Evolutionary conservation across 805 yeast species (phyloP).

Genomic region (Blastobotrys americana): DNA sequence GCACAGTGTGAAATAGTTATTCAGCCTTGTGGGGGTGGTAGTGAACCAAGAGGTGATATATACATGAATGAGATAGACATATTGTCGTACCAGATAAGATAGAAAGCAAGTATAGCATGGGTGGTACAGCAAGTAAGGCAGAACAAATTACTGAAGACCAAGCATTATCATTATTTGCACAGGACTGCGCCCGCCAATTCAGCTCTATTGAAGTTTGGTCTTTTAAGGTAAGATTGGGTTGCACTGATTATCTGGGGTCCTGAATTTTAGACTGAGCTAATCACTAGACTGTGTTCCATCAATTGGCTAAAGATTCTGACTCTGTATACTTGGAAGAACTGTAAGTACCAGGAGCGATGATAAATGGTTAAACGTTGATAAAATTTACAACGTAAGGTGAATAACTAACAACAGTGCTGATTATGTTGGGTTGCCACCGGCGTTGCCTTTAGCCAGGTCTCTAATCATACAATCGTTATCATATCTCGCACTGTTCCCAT

Average conservation of each 20-base stretch:
- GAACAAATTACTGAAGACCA: conserved; percentile 20
- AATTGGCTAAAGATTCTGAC: conserved; percentile 17
- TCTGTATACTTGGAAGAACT: conserved; percentile 10
- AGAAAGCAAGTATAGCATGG: too few species aligned
- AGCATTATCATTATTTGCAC: conserved; percentile 26
- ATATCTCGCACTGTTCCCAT: conserved; percentile 45
- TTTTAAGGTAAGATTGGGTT: conserved; percentile 22
- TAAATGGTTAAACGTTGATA: conserved; percentile 22
- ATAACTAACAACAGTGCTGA: background rate
- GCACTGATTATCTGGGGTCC: background rate
- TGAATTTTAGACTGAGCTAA: background rate
- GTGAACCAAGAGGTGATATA: too few species aligned
- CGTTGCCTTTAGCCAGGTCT: background rate
- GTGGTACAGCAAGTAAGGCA: conserved; percentile 7
- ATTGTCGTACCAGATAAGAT: too few species aligned
- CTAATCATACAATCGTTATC: conserved; percentile 36
- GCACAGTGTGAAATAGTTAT: too few species aligned
- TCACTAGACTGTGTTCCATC: conserved; percentile 8
- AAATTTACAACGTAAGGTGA: conserved; percentile 13
- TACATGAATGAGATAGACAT: too few species aligned
- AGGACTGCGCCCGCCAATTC: conserved; percentile 29
- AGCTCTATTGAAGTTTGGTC: conserved; percentile 34
- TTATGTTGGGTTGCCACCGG: background rate
- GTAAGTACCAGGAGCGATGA: background rate
- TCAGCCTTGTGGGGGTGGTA: too few species aligned